phyloP scores from a whole-genome alignment of 805 yeast species.

The Zygoascus biomembranicola region DNA sequence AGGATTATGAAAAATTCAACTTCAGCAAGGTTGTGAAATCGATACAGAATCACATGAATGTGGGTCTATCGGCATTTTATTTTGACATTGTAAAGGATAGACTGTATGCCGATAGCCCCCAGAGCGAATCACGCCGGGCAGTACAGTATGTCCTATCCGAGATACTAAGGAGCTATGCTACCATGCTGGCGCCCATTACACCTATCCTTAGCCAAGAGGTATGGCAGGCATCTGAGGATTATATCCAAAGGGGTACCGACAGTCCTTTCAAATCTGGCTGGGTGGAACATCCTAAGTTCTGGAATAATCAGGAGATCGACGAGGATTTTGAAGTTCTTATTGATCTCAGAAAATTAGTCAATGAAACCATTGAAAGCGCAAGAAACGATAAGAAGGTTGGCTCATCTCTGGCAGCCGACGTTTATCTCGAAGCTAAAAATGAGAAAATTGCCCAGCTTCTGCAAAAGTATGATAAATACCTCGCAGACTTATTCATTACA shows the following conservation, averaged over 20 bases:
- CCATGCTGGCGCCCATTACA: constrained; percentile 67
- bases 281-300: constrained; percentile 31
- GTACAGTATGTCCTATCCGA: constrained; percentile 56
- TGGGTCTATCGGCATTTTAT: constrained; percentile 70
- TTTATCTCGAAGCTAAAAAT: constrained; percentile 29
- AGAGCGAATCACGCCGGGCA: constrained; percentile 44
- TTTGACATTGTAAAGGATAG: constrained; percentile 83
- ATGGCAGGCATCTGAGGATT: constrained; percentile 52
- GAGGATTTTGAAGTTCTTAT: constrained; percentile 40
- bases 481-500: constrained; percentile 53
- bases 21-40: constrained; percentile 64
- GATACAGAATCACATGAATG: constrained; percentile 63
- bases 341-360: constrained; percentile 41
- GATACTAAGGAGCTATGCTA: constrained; percentile 52
- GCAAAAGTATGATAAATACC: constrained; percentile 32
- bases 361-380: constrained; percentile 47
- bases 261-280: constrained; percentile 46
- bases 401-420: constrained; percentile 50
- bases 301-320: constrained; percentile 31
- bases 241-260: constrained; percentile 19
- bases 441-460: constrained; percentile 9
- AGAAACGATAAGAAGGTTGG: constrained; percentile 38
- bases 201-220: constrained; percentile 86
- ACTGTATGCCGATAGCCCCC: constrained; percentile 57
- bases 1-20: constrained; percentile 47